Conservation (phyloP, 164 flowering plant genomes). For the Vitis labrusca region DNA sequence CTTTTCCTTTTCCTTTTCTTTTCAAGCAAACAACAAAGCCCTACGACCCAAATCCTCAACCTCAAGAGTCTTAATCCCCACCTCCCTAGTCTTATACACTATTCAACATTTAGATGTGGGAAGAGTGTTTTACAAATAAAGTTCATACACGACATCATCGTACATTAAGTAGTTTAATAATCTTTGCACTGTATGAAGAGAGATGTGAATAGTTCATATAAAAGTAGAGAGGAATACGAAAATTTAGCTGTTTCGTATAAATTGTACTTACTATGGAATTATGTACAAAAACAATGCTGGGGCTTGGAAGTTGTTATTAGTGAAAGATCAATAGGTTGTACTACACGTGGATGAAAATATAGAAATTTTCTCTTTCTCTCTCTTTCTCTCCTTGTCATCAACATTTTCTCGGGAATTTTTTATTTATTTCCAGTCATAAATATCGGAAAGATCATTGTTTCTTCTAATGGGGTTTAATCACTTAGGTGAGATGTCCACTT, state of each 20-base stretch:
- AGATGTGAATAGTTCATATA: conserved; percentile 25
- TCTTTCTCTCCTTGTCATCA: conserved; percentile 15
- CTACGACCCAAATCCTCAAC: no score
- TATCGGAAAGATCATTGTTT: background rate
- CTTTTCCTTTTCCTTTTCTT: background rate
- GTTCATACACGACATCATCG: no score
- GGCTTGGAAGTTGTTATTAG: conserved; percentile 17
- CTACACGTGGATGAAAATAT: conserved; percentile 8
- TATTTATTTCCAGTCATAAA: background rate
- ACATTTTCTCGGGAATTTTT: background rate
- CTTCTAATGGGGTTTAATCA: background rate
- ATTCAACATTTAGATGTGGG: no score
- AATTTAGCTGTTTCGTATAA: conserved; percentile 22
- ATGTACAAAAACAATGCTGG: conserved; percentile 19
- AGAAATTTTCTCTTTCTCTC: conserved; percentile 19
- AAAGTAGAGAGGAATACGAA: conserved; percentile 2
- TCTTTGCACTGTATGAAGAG: conserved; percentile 19
- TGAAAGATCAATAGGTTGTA: conserved; percentile 15
- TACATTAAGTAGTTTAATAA: conserved; percentile 10
- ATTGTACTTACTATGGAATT: conserved; percentile 16
- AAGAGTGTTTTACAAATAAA: no score
- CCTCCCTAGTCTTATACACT: no score
- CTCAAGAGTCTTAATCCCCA: no score
- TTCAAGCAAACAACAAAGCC: no score
- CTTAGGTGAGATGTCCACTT: conserved; percentile 17